Evolutionary conservation across 164 flowering plant genomes (phyloP).

Genomic region (Magnolia changhungtana): DNA sequence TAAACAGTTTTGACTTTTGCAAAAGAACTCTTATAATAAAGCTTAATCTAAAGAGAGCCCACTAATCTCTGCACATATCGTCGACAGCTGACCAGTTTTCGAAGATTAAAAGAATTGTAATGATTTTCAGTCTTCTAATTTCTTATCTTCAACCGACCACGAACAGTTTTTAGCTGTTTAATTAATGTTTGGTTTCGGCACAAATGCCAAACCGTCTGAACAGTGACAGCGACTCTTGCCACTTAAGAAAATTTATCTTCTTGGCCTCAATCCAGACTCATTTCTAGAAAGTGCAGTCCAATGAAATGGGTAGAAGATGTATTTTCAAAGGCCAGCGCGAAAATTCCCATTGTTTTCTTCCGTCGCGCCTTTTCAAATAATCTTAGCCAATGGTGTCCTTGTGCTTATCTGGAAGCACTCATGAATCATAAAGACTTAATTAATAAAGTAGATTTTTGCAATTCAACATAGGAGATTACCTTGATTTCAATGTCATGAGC

Average conservation of each 20-base stretch:
- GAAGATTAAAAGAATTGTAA: not conserved
- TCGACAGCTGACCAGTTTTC: not conserved
- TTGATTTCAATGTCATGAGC: not conserved
- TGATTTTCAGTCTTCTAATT: not conserved
- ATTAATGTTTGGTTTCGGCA: not conserved
- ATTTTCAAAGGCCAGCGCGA: not conserved
- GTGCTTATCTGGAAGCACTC: not conserved
- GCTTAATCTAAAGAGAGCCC: not conserved
- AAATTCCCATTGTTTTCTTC: not conserved
- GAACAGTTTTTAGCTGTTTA: not conserved
- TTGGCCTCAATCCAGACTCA: not conserved
- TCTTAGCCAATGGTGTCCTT: not conserved
- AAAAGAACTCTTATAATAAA: not conserved
- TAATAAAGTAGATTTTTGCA: too few species aligned
- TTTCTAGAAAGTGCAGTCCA: not conserved
- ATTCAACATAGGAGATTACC: too few species aligned
- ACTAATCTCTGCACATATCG: not conserved
- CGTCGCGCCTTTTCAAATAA: too few species aligned
- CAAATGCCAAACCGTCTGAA: not conserved
- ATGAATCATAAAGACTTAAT: not conserved
- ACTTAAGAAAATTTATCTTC: not conserved
- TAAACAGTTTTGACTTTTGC: not conserved
- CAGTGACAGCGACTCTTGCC: not conserved
- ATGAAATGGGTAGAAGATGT: not conserved
- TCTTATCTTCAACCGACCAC: not conserved